A percentile compares a stretch with the other conserved stretches of the same genome.
phyloP scores from a whole-genome alignment of 1,284 basidiomycete genomes.

The Pterulicium gracile region DNA sequence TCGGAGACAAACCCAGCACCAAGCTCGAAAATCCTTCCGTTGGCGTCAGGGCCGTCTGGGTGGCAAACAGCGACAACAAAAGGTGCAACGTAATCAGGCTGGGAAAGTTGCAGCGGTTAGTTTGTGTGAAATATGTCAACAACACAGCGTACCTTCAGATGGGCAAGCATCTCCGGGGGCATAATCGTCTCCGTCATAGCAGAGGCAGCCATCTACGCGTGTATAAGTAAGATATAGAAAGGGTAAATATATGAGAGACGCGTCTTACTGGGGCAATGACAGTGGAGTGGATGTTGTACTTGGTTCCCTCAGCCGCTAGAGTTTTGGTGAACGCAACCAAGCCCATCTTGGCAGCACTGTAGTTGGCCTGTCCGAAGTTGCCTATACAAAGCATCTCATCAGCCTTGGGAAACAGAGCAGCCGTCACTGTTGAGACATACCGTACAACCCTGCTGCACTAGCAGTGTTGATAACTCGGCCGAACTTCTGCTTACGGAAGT shows the following conservation, averaged over 20 bases:
- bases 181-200: conserved; percentile 93
- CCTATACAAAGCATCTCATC: conserved; percentile 33
- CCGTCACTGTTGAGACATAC: conserved; percentile 33
- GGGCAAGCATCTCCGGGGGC: conserved; percentile 94
- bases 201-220: conserved; percentile 76
- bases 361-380: conserved; percentile 96
- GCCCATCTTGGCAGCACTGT: conserved; percentile 85
- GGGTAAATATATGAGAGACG: conserved; percentile 1
- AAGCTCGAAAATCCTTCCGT: conserved; percentile 86
- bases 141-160: conserved; percentile 54
- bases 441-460: conserved; percentile 80
- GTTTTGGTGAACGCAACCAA: conserved; percentile 88
- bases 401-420: not conserved
- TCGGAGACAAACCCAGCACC: conserved; percentile 92
- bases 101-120: conserved; percentile 5
- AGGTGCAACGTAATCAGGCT: conserved; percentile 92
- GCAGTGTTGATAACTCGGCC: conserved; percentile 91
- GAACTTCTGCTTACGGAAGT: conserved; percentile 92
- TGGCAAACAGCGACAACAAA: conserved; percentile 76
- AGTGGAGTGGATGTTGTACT: conserved; percentile 87
- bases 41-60: conserved; percentile 74
- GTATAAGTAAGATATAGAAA: conserved; percentile 1
- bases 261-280: conserved; percentile 81
- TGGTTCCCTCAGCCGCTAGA: conserved; percentile 81
- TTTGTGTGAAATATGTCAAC: conserved; percentile 1